A percentile compares a stretch with the other conserved stretches of the same genome.
These are phyloP conservation scores for Aureobasidium melanogenum DNA, from an alignment of 2,329 filamentous ascomycete species.

Conservation along the genomic window DNA sequence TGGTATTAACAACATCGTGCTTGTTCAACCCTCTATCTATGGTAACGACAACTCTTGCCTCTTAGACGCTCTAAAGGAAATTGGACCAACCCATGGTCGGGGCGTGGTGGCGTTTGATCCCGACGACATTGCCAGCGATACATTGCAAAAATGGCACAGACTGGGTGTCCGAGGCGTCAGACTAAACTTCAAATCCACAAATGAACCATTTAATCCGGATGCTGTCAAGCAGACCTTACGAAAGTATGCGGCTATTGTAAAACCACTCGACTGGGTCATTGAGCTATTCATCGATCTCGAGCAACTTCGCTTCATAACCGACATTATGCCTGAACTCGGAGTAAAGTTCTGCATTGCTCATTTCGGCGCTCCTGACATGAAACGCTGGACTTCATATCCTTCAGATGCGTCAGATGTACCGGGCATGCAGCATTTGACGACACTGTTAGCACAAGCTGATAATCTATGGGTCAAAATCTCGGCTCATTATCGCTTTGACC, in stretches of 20 bases:
- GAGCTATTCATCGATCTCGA: slow-evolving; percentile 50
- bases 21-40: slow-evolving; percentile 26
- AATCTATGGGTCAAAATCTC: slow-evolving; percentile 51
- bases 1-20: slow-evolving; percentile 20
- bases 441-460: slow-evolving; percentile 36
- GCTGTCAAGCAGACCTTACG: slow-evolving; percentile 37
- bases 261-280: slow-evolving; percentile 46
- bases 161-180: slow-evolving; percentile 25
- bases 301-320: slow-evolving; percentile 40
- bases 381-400: slow-evolving; percentile 21
- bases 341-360: slow-evolving; percentile 53
- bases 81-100: slow-evolving; percentile 17
- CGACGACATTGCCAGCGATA: slow-evolving; percentile 16
- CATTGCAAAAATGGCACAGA: slow-evolving; percentile 21
- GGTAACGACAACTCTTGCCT: slow-evolving; percentile 24
- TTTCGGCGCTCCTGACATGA: slow-evolving; percentile 34
- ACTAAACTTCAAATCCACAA: slow-evolving; percentile 26
- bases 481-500: slow-evolving; percentile 48
- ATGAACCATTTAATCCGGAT: slow-evolving; percentile 27
- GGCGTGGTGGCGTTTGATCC: slow-evolving; percentile 25
- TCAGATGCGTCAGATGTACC: slow-evolving; percentile 10
- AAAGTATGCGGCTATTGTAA: slow-evolving; percentile 43
- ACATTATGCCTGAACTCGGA: slow-evolving; percentile 38
- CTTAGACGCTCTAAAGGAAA: slow-evolving; percentile 22
- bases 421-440: slow-evolving; percentile 43